Conservation (phyloP, 2,329 filamentous ascomycete genomes). For the Penicillium sp. region DNA sequence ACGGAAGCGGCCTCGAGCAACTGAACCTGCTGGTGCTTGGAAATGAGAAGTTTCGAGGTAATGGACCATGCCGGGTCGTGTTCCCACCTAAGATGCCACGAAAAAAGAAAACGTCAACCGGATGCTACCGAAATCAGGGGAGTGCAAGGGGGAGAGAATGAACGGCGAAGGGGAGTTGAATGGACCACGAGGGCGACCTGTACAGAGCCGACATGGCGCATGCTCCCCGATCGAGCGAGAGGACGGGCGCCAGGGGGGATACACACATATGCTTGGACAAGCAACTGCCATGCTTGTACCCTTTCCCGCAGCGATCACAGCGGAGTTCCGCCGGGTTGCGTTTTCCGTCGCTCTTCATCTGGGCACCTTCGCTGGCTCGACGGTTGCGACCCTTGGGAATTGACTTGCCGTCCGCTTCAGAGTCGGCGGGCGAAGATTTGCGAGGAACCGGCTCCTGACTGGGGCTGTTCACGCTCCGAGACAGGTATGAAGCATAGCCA, state of each 20-base stretch:
- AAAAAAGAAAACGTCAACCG: conserved; percentile 46
- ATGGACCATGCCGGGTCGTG: conserved; percentile 97
- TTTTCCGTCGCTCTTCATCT: conserved; percentile 75
- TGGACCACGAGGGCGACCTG: conserved; percentile 40
- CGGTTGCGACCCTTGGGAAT: conserved; percentile 57
- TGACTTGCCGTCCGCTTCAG: conserved; percentile 42
- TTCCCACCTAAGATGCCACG: conserved; percentile 74
- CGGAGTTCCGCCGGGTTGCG: conserved; percentile 83
- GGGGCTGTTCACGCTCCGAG: conserved; percentile 39
- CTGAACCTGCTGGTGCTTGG: conserved; percentile 99
- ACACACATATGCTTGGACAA: conserved; percentile 99
- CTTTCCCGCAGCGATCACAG: conserved; percentile 98
- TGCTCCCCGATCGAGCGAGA: conserved; percentile 38
- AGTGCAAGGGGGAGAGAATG: conserved; percentile 26
- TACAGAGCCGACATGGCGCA: conserved; percentile 41
- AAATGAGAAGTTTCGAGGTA: conserved; percentile 96
- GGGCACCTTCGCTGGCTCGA: conserved; percentile 80
- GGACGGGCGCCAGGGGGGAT: conserved; percentile 54
- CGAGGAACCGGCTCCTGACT: conserved; percentile 35
- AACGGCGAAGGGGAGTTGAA: conserved; percentile 24
- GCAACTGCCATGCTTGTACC: conserved; percentile 99
- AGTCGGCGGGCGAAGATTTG: conserved; percentile 39
- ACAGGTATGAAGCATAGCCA: conserved; percentile 44
- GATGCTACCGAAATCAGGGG: conserved; percentile 24
- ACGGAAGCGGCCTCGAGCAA: conserved; percentile 96